Evolutionary conservation across 192 early-diverging fungal genomes (phyloP).

Genomic region (Dissophora ornata): DNA sequence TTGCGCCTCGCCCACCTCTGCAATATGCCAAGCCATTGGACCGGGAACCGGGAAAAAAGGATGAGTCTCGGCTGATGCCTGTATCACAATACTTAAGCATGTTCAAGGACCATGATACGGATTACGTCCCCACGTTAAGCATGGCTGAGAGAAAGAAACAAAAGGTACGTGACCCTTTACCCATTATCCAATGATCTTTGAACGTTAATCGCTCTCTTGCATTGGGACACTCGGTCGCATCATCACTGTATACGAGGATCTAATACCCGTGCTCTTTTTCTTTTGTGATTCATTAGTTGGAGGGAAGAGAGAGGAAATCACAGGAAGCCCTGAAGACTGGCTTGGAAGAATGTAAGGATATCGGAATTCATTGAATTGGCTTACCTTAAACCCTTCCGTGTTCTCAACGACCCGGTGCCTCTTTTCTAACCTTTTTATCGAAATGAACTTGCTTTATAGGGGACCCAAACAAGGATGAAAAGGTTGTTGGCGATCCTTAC

Average conservation of each 20-base stretch:
- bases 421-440: neutral
- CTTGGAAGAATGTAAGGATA: conserved; percentile 61
- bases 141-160: conserved; percentile 74
- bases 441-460: conserved; percentile 47
- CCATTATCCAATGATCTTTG: neutral
- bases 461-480: conserved; percentile 79
- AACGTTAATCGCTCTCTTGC: neutral
- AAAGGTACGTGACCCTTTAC: conserved; percentile 60
- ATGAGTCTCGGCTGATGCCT: conserved; percentile 64
- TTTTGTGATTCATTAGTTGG: conserved; percentile 55
- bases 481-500: conserved; percentile 88
- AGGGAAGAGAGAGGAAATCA: conserved; percentile 65
- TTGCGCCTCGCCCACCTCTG: conserved; percentile 86
- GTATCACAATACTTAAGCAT: conserved; percentile 68
- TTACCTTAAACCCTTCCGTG: neutral
- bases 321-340: conserved; percentile 68
- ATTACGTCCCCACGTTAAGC: conserved; percentile 79
- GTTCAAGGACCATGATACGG: conserved; percentile 69
- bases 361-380: neutral
- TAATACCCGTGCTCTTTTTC: neutral
- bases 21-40: conserved; percentile 73
- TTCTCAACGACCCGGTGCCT: neutral
- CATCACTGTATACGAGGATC: too few relatives aligned
- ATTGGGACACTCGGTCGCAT: too few relatives aligned
- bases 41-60: conserved; percentile 66